Base-by-base conservation (phyloP, 129 eudicot species). In the Heracleum sosnowskyi region DNA sequence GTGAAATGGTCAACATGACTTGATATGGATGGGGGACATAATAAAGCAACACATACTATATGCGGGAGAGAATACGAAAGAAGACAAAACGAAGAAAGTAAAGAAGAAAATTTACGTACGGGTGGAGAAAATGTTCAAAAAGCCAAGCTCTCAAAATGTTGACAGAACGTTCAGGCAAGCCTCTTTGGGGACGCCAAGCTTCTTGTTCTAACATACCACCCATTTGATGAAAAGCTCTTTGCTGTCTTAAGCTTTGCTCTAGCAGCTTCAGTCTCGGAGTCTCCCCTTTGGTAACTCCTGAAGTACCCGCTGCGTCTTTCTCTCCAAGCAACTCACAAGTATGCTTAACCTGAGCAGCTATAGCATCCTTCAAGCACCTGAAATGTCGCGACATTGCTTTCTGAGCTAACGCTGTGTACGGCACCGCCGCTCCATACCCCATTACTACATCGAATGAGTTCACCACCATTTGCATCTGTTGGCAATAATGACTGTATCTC, bases 381-480 rank as follows among this genome's bases (percentile, higher is more conserved):
- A 96, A 96, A 83, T 96, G 99, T 22, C 99, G 86, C 12, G 99
- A 96, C 99, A 96, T 96, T 4, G 99, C 99, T 81, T 96, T 96
- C 80, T 96, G 99, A 4, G 99, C 99, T 22, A 96, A 72, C 0
- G 92, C 86, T 0, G 99, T 96, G 87, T 96, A 96, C 5, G 99
- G 99, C 36, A 92, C 86, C 1, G 99, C 97, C 0, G 97, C 87
- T 2, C 99, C 99, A 46, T 82, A 92, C 0, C 99, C 99, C 93
- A 96, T 84, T 40, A 96, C 91, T 44, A 90, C 55, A 80, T 96
- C 99, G 64, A 96, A 96, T n/a, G 99, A 96, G 83, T 96, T 96
- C 83, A 96, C 99, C 73, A 96, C 99, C 95, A 89, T 96, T 80
- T 92, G 97, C 99, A 96, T 96, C 82, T 96, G 99, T 78, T 96